These are phyloP conservation scores for Gaeumannomyces sp. DNA, from an alignment of 2,329 filamentous ascomycete genomes.

Conservation along the genomic window DNA sequence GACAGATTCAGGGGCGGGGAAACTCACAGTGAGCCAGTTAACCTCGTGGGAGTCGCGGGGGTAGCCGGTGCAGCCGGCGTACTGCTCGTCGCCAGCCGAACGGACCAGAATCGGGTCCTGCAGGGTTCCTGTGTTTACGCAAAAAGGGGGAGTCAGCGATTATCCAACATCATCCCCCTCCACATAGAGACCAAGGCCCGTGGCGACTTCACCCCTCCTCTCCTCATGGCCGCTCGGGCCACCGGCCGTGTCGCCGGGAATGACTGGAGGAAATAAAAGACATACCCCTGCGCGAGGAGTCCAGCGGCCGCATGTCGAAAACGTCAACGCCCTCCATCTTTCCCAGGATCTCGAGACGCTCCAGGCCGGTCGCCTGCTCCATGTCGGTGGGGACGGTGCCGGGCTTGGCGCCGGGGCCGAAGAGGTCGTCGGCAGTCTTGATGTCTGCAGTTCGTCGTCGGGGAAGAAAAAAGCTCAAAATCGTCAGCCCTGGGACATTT, in stretches of 20 bases:
- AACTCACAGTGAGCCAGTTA: slow-evolving; percentile 80
- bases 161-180: slow-evolving; percentile 7
- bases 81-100: slow-evolving; percentile 93
- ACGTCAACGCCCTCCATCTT: slow-evolving; percentile 99
- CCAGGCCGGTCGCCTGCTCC: slow-evolving; percentile 93
- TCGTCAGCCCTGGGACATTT: slow-evolving; percentile 12
- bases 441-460: slow-evolving; percentile 57
- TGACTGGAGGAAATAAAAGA: slow-evolving; percentile 9
- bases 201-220: slow-evolving; percentile 8
- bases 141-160: neutral
- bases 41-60: slow-evolving; percentile 89
- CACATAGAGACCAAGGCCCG: neutral
- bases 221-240: neutral
- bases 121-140: slow-evolving; percentile 59
- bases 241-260: neutral
- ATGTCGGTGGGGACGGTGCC: slow-evolving; percentile 89
- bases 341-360: slow-evolving; percentile 96
- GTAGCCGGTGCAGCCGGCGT: slow-evolving; percentile 89
- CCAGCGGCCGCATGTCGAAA: slow-evolving; percentile 97
- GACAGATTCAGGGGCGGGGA: neutral
- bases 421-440: slow-evolving; percentile 72
- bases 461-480: slow-evolving; percentile 15
- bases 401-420: slow-evolving; percentile 72
- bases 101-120: slow-evolving; percentile 85
- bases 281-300: slow-evolving; percentile 79